Evolutionary conservation across 768 basidiomycete genomes (phyloP).

Genomic region (Lactarius evosmus): DNA sequence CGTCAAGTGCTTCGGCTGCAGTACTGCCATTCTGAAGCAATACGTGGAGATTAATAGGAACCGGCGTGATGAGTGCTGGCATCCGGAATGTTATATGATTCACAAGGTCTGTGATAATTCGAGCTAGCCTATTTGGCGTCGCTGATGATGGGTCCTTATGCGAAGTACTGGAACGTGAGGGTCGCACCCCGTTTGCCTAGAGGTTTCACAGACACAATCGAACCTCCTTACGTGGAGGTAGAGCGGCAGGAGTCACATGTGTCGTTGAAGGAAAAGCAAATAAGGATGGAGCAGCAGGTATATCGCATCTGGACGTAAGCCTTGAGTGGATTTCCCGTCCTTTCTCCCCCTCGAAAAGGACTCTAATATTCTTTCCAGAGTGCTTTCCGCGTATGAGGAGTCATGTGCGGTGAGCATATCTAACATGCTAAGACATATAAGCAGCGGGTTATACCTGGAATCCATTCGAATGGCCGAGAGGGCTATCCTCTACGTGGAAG

Average conservation of each 20-base stretch:
- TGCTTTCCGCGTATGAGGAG: slow-evolving; percentile 96
- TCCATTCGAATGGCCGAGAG: slow-evolving; percentile 98
- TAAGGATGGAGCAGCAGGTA: slow-evolving; percentile 94
- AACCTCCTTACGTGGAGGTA: slow-evolving; percentile 66
- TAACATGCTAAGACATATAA: slow-evolving; percentile 96
- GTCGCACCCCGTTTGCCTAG: slow-evolving; percentile 70
- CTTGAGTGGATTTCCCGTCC: not conserved
- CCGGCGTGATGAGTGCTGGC: slow-evolving; percentile 98
- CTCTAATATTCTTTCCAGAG: slow-evolving; percentile 43
- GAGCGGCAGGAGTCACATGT: slow-evolving; percentile 74
- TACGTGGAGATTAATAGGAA: slow-evolving; percentile 99
- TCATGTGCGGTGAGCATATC: slow-evolving; percentile 99
- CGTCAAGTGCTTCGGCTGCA: slow-evolving; percentile 97
- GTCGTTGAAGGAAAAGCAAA: slow-evolving; percentile 85
- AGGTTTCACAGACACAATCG: slow-evolving; percentile 41
- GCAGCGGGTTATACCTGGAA: slow-evolving; percentile 92
- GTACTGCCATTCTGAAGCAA: slow-evolving; percentile 95
- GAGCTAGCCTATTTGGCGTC: not conserved
- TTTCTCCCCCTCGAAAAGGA: not conserved
- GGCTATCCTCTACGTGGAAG: slow-evolving; percentile 97
- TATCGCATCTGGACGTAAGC: slow-evolving; percentile 98
- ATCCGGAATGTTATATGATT: slow-evolving; percentile 99
- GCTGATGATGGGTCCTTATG: slow-evolving; percentile 11
- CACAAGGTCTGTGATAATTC: slow-evolving; percentile 68
- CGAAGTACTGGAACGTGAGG: slow-evolving; percentile 98